These are phyloP conservation scores for Elsinoe arachidis DNA, from an alignment of 2,329 filamentous ascomycete genomes.

Conservation along the genomic window DNA sequence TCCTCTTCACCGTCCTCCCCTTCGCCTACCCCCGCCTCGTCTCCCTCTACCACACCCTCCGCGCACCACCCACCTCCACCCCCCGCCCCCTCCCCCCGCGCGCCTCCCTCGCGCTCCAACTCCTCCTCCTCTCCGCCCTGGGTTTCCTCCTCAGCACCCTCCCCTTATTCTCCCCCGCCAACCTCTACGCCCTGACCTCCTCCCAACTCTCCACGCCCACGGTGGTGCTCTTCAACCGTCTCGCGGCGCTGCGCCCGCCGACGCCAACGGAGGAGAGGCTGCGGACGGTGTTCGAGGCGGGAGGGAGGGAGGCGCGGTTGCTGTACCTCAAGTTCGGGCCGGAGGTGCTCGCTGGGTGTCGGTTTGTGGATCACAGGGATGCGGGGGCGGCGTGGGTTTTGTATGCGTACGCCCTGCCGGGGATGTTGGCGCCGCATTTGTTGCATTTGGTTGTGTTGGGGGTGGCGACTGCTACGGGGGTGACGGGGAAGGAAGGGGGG, in stretches of 20 bases:
- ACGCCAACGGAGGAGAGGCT: constrained; percentile 56
- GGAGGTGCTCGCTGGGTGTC: constrained; percentile 60
- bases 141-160: constrained; percentile 54
- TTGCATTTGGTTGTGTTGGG: constrained; percentile 65
- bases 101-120: constrained; percentile 49
- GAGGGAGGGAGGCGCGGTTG: constrained; percentile 56
- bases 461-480: constrained; percentile 58
- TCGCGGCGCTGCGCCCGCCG: constrained; percentile 52
- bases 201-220: constrained; percentile 80
- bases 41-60: constrained; percentile 52
- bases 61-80: constrained; percentile 34
- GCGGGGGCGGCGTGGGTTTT: constrained; percentile 51
- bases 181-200: constrained; percentile 68
- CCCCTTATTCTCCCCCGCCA: constrained; percentile 62
- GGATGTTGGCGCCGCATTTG: constrained; percentile 68
- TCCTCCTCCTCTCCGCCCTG: constrained; percentile 49
- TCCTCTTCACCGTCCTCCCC: constrained; percentile 54
- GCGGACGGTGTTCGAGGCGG: constrained; percentile 52
- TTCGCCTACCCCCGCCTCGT: constrained; percentile 60
- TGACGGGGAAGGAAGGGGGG: constrained; percentile 55
- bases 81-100: constrained; percentile 46
- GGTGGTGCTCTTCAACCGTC: constrained; percentile 73
- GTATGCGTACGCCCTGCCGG: constrained; percentile 71
- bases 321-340: constrained; percentile 81
- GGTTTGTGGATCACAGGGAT: constrained; percentile 52